Evolutionary conservation across 495 filamentous ascomycete genomes (phyloP).

Genomic region (Penicillium turbatum): DNA sequence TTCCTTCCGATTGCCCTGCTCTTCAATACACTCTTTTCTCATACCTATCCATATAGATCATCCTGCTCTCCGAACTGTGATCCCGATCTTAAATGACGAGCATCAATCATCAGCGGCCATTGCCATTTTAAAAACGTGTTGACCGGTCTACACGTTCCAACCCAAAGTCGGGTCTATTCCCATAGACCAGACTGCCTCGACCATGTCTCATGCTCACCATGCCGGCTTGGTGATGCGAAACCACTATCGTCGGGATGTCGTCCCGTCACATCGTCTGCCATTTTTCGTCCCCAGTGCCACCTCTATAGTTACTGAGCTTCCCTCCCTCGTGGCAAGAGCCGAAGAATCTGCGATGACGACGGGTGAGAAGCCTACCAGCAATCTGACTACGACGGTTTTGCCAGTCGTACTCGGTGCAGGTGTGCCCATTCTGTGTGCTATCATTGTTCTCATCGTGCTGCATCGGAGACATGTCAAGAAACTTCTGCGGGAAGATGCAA

Average conservation of each 20-base stretch:
- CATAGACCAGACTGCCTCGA: constrained; percentile 11
- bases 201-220: constrained; percentile 35
- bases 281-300: constrained; percentile 17
- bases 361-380: constrained; percentile 45
- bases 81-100: constrained; percentile 17
- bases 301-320: constrained; percentile 6
- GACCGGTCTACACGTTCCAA: constrained; percentile 4
- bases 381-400: constrained; percentile 56
- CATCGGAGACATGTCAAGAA: constrained; percentile 73
- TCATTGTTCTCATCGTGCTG: constrained; percentile 66
- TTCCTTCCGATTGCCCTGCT: constrained; percentile 24
- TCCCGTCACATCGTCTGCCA: constrained; percentile 27
- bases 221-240: constrained; percentile 23
- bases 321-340: constrained; percentile 32
- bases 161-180: not conserved
- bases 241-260: constrained; percentile 26
- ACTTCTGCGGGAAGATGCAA: constrained; percentile 70
- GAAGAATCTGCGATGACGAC: constrained; percentile 9
- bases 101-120: constrained; percentile 12
- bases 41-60: not conserved
- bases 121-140: constrained; percentile 1
- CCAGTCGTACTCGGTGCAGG: constrained; percentile 78
- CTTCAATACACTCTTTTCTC: not conserved
- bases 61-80: not conserved
- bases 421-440: constrained; percentile 67